phyloP scores from a whole-genome alignment of 2,329 filamentous ascomycete species.

The Neonectria hederae region DNA sequence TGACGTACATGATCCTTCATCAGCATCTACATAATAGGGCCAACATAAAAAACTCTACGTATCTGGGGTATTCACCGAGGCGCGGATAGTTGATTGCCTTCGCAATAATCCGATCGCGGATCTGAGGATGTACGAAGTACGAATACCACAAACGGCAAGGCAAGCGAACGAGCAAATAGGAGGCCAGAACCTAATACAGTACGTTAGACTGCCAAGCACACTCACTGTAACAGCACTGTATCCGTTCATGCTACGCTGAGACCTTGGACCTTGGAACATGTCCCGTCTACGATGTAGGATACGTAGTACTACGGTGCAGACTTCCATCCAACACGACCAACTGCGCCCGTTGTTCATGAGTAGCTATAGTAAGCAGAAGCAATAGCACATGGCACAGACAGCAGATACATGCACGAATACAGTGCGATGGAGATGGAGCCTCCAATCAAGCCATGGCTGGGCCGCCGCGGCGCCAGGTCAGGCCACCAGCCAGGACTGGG shows the following conservation, averaged over 20 bases:
- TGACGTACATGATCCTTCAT: conserved; percentile 12
- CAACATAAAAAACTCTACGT: background rate
- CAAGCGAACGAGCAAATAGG: background rate
- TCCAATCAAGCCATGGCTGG: conserved; percentile 9
- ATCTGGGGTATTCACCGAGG: background rate
- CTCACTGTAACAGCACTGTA: background rate
- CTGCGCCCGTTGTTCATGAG: conserved; percentile 1
- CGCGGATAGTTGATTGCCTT: background rate
- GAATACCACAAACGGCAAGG: background rate
- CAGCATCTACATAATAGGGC: background rate
- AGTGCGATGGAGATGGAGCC: background rate
- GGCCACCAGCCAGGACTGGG: conserved; percentile 8
- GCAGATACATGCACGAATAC: background rate
- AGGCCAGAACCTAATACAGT: background rate
- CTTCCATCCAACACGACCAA: conserved; percentile 1
- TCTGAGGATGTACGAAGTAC: background rate
- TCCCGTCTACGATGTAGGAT: conserved; percentile 8
- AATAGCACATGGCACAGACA: background rate
- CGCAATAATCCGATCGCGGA: background rate
- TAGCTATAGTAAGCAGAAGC: background rate
- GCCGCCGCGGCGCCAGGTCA: conserved; percentile 14
- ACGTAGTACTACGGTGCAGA: background rate
- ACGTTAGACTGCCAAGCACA: background rate
- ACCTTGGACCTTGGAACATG: background rate
- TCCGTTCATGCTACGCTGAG: background rate